A percentile compares a stretch with the other conserved stretches of the same genome.
Conservation (phyloP, 371 early-diverging fungal genomes). For the Zopfochytrium polystomum region DNA sequence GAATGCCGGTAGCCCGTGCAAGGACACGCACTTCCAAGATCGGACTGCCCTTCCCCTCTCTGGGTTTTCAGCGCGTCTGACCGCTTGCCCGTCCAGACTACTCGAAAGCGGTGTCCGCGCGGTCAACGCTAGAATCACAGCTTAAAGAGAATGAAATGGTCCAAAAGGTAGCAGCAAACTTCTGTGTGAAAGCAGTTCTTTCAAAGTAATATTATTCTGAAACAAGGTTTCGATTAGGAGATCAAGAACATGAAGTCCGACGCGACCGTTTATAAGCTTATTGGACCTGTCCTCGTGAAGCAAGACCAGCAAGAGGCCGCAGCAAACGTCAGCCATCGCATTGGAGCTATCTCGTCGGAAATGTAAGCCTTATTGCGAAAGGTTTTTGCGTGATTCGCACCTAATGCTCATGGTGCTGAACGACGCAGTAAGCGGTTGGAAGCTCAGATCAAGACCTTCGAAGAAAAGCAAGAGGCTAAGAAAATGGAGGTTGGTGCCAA, state of each 20-base stretch:
- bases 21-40: no score
- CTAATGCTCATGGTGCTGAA: no score
- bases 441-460: conserved; percentile 68
- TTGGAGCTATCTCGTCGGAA: conserved; percentile 84
- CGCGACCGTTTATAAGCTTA: conserved; percentile 86
- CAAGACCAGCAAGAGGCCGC: conserved; percentile 85
- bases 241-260: conserved; percentile 76
- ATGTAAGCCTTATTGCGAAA: conserved; percentile 70
- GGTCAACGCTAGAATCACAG: conserved; percentile 89
- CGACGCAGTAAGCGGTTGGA: conserved; percentile 82
- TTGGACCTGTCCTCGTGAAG: conserved; percentile 92
- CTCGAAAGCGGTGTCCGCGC: conserved; percentile 66
- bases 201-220: neutral
- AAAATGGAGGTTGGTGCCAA: conserved; percentile 59
- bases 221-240: conserved; percentile 58
- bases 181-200: neutral
- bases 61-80: neutral
- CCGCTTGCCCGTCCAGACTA: conserved; percentile 58
- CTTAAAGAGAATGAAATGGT: conserved; percentile 93
- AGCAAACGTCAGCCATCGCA: conserved; percentile 87
- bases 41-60: no score
- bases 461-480: conserved; percentile 74
- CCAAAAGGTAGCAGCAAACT: conserved; percentile 55
- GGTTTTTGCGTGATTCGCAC: no score
- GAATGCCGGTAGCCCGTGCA: neutral